Base-by-base conservation (phyloP, 2,329 filamentous ascomycete genomes). In the Kalaharituber pfeilii region DNA sequence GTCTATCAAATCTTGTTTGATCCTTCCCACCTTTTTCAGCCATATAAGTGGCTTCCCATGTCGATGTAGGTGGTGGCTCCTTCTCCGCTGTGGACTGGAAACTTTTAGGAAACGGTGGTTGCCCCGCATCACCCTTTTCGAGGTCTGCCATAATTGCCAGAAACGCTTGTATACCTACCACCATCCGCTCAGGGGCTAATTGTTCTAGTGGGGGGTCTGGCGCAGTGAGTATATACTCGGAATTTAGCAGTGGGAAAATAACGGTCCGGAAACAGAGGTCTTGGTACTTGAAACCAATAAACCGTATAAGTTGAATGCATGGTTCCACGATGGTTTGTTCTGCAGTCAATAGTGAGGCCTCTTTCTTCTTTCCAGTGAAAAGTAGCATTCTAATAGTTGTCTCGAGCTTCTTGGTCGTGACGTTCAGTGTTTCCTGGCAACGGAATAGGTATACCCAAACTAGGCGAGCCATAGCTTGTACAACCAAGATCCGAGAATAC, bases 401-500 rank as follows among this genome's bases (percentile, higher is more conserved):
- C 60, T 98, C 89, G 18, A 96, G 72, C 67, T 91, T 95, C 59
- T 84, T 80, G 39, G 79, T 73, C 2, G 82, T 81, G 27, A 74
- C 74, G 53, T 80, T 77, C 1, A 77, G 71, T 8, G 79, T 75
- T 59, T 98, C 91, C 4, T 78, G 79, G 49, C 80, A 81, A 51
- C 89, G 81, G 67, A 93, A 94, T 2, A 98, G 74, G 67, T 95
- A 96, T 0, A 87, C 89, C 91, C 91, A 98, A 3, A 94, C 75
- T 25, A 98, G 72, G 53, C 89, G 81, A 36, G 88, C 94, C 50
- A 95, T 81, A 13, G 89, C 87, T 65, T 94, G 86, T 24, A 98
- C 75, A 54, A 87, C 88, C 30, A 87, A 75, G 3, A 82, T 82
- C 60, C 86, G 78, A 3, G 84, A 82, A 29, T 76, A 74, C 26